Base-by-base conservation (phyloP, 169 alveolate species). In the Amoebophrya sp. region DNA sequence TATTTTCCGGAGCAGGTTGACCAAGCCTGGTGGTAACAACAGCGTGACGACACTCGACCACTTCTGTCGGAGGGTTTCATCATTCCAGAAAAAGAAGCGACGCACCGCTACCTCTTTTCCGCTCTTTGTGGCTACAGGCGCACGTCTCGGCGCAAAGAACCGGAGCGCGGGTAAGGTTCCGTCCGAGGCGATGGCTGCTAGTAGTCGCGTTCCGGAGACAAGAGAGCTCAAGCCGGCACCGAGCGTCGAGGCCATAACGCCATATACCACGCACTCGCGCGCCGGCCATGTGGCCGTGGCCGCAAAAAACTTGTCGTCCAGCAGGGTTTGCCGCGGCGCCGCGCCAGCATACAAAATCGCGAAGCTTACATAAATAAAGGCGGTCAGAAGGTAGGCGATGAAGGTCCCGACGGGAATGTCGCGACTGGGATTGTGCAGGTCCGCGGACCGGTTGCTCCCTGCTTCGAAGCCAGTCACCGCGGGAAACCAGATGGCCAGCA, bases 341-440 rank as follows among this genome's bases (percentile, higher is more conserved):
- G 83, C 91, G 33, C 92, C n/a, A 23, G 96, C 96, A 40, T 92
- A 94, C 38, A 95, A 90, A 25, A 95, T 89, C 23, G 92, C 91
- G 88, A 92, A 90, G 35, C 91, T 40, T 40, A 92, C 92, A 93
- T 95, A 95, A 41, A 94, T 77, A 40, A 92, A 33, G 39, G 93
- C 35, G n/a, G 97, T 90, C 54, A 93, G 77, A 14, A 94, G 47
- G 89, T 94, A 94, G 3, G 97, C 97, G 33, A 92, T 90, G 39
- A 95, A 91, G n/a, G 97, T 95, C 77, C 96, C 97, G 47, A 90
- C 93, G 0, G 97, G 97, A 39, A 95, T 94, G 89, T 94, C n/a
- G 47, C 89, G 77, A 38, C 92, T 90, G 47, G 97, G 95, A 89
- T 95, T 95, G 40, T 90, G 92, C 33, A 95, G 93, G 90, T 95